phyloP scores from a whole-genome alignment of 768 basidiomycete species.

The Suillus plorans region DNA sequence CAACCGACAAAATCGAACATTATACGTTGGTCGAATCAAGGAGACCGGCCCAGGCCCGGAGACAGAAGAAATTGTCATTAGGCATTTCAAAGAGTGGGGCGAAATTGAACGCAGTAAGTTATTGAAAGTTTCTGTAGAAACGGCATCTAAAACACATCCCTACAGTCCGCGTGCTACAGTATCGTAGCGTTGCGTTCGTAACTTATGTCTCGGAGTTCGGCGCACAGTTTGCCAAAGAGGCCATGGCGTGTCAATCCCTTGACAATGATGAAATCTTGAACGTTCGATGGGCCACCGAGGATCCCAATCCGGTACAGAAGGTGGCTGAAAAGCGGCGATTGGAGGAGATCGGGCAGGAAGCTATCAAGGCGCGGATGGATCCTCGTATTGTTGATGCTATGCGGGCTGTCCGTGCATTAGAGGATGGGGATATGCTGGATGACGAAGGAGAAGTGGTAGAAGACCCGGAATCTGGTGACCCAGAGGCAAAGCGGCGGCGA shows the following conservation, averaged over 20 bases:
- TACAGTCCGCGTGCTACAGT: constrained; percentile 87
- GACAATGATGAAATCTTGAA: constrained; percentile 98
- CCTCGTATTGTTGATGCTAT: constrained; percentile 88
- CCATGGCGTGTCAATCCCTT: constrained; percentile 97
- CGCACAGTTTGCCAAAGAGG: constrained; percentile 96
- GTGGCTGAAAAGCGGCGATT: constrained; percentile 81
- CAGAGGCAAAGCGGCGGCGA: constrained; percentile 38
- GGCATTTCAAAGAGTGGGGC: constrained; percentile 97
- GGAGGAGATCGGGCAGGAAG: constrained; percentile 82
- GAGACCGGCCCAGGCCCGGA: constrained; percentile 87
- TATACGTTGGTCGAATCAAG: constrained; percentile 93
- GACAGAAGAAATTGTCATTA: constrained; percentile 85
- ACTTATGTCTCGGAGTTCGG: constrained; percentile 85
- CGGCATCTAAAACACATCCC: constrained; percentile 8
- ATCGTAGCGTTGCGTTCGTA: constrained; percentile 95
- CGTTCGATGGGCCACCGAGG: constrained; percentile 98
- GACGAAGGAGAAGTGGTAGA: constrained; percentile 37
- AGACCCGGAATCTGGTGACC: constrained; percentile 29
- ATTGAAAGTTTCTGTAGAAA: neutral
- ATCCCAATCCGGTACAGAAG: constrained; percentile 92
- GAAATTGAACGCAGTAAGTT: constrained; percentile 85
- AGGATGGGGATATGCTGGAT: constrained; percentile 62
- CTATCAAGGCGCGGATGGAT: constrained; percentile 83
- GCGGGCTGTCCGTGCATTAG: constrained; percentile 80
- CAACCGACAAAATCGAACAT: constrained; percentile 87